phyloP scores from a whole-genome alignment of 352 stramenopile species.

The Elongisporangium senticosum region DNA sequence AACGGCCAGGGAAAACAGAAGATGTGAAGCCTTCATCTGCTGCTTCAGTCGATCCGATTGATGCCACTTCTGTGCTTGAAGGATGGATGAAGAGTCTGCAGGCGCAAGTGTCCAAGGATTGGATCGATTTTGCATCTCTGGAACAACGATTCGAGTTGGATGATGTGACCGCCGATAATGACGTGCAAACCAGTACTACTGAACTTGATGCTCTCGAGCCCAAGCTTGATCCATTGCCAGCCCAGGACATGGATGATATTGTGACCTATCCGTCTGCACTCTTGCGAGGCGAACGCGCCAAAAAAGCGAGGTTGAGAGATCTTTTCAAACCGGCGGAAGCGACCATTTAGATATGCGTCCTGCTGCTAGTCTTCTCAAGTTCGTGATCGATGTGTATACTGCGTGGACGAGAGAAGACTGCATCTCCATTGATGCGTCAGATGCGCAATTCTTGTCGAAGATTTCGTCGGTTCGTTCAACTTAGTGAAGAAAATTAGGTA shows the following conservation, averaged over 20 bases:
- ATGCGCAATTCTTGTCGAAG: too few relatives aligned
- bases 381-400: not conserved
- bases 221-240: conserved; percentile 16
- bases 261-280: conserved; percentile 18
- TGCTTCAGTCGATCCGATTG: not conserved
- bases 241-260: conserved; percentile 14
- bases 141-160: conserved; percentile 20
- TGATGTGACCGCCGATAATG: conserved; percentile 2
- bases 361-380: not conserved
- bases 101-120: conserved; percentile 5
- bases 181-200: not conserved
- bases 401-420: not conserved
- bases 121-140: conserved; percentile 34
- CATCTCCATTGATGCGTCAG: not conserved
- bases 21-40: not conserved
- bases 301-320: conserved; percentile 33
- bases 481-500: not conserved
- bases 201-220: not conserved
- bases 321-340: conserved; percentile 32
- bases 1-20: not conserved
- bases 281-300: conserved; percentile 19
- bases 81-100: conserved; percentile 30
- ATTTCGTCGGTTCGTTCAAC: not conserved
- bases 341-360: conserved; percentile 22
- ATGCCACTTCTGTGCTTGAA: conserved; percentile 19